Evolutionary conservation across 75 land plant genomes (phyloP).

Genomic region (Picea sitchensis): DNA sequence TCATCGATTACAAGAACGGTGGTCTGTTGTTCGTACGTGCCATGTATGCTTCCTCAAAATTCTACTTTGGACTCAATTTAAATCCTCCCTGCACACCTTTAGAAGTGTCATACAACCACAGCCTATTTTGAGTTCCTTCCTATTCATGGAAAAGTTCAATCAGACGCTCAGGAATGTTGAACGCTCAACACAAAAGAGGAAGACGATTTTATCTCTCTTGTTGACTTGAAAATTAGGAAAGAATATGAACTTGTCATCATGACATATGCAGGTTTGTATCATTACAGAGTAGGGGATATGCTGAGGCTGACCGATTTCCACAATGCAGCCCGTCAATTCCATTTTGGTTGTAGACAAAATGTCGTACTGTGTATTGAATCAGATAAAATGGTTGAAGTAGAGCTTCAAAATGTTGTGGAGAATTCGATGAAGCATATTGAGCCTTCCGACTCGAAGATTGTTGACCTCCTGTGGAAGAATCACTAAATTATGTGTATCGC

Average conservation of each 20-base stretch:
- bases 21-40: no score
- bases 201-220: slow-evolving; percentile 30
- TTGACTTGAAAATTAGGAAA: slow-evolving; percentile 45
- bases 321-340: slow-evolving; percentile 64
- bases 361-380: slow-evolving; percentile 69
- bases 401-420: background rate
- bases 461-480: no score
- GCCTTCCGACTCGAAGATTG: slow-evolving; percentile 5
- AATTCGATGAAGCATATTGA: slow-evolving; percentile 39
- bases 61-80: slow-evolving; percentile 32
- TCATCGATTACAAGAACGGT: no score
- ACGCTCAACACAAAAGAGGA: background rate
- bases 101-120: slow-evolving; percentile 36
- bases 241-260: slow-evolving; percentile 19
- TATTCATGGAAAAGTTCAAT: no score
- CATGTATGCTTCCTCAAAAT: no score
- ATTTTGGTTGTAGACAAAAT: slow-evolving; percentile 63
- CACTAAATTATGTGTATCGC: no score
- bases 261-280: slow-evolving; percentile 66
- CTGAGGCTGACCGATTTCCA: slow-evolving; percentile 69
- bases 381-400: slow-evolving; percentile 84
- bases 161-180: slow-evolving; percentile 15
- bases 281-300: slow-evolving; percentile 73
- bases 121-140: no score
- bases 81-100: slow-evolving; percentile 58